These are phyloP conservation scores for Pelargonium australe DNA, from an alignment of 441 rosid genomes.

Conservation along the genomic window DNA sequence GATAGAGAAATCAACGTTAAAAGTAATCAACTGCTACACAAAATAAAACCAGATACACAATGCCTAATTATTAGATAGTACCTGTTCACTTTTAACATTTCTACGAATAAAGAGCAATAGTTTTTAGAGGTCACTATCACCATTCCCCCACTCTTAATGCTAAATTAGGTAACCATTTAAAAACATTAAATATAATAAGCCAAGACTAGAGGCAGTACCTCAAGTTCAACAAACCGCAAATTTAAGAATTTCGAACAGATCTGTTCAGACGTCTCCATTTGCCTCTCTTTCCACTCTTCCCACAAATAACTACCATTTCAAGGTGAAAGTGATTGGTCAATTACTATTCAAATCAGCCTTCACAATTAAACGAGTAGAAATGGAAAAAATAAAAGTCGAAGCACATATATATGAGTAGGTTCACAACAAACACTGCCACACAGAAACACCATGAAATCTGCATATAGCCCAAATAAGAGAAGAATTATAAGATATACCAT, in stretches of 20 bases:
- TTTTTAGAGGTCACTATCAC: neutral
- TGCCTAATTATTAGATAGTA: neutral
- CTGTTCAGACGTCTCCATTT: conserved; percentile 26
- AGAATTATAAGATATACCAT: neutral
- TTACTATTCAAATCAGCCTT: neutral
- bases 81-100: neutral
- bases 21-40: neutral
- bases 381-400: neutral
- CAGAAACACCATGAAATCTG: neutral
- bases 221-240: conserved; percentile 49
- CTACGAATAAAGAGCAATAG: neutral
- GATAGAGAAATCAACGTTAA: neutral
- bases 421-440: neutral
- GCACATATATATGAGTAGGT: neutral
- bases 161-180: neutral
- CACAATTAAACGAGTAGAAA: neutral
- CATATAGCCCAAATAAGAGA: neutral
- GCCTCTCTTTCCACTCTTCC: conserved; percentile 70
- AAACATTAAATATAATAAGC: neutral
- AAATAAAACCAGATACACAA: neutral
- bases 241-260: conserved; percentile 35
- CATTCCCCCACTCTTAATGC: neutral
- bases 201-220: conserved; percentile 38
- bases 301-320: conserved; percentile 53
- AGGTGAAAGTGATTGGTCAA: conserved; percentile 7